phyloP scores from a whole-genome alignment of 805 yeast genomes.

The Metschnikowia lochheadii region DNA sequence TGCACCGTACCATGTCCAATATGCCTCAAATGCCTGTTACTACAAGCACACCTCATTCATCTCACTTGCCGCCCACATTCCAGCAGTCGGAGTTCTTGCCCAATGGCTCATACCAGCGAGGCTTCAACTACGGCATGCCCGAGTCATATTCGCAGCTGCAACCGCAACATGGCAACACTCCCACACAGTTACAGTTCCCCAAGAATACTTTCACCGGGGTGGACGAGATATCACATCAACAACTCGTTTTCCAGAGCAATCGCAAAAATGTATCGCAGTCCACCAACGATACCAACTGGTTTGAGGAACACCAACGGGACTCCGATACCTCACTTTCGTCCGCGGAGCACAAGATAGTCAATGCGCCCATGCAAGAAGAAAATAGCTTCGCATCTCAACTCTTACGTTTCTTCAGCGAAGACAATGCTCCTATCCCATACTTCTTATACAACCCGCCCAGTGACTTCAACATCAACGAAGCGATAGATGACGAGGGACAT shows the following conservation, averaged over 20 bases:
- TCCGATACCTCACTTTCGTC: constrained; percentile 36
- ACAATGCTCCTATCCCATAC: constrained; percentile 51
- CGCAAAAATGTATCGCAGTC: constrained; percentile 28
- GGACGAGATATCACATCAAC: constrained; percentile 14
- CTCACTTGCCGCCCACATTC: constrained; percentile 21
- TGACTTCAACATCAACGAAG: constrained; percentile 65
- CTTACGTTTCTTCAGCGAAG: constrained; percentile 41
- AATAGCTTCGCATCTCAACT: constrained; percentile 36
- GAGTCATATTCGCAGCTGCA: neutral
- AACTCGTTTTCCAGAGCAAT: constrained; percentile 13
- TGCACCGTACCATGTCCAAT: constrained; percentile 4
- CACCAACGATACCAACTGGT: constrained; percentile 44
- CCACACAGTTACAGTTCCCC: neutral
- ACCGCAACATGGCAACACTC: neutral
- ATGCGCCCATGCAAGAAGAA: constrained; percentile 47
- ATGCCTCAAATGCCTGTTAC: constrained; percentile 6
- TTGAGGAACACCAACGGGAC: constrained; percentile 36
- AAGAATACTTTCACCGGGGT: constrained; percentile 1
- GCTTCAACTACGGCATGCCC: neutral
- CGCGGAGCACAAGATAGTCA: constrained; percentile 10
- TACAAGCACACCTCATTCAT: constrained; percentile 4
- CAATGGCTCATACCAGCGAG: constrained; percentile 1
- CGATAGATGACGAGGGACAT: constrained; percentile 92
- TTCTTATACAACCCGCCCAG: constrained; percentile 61
- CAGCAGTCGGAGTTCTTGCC: constrained; percentile 21